A percentile compares a stretch with the other conserved stretches of the same genome.
phyloP scores from a whole-genome alignment of 495 filamentous ascomycete genomes.

The Penicillium manginii region DNA sequence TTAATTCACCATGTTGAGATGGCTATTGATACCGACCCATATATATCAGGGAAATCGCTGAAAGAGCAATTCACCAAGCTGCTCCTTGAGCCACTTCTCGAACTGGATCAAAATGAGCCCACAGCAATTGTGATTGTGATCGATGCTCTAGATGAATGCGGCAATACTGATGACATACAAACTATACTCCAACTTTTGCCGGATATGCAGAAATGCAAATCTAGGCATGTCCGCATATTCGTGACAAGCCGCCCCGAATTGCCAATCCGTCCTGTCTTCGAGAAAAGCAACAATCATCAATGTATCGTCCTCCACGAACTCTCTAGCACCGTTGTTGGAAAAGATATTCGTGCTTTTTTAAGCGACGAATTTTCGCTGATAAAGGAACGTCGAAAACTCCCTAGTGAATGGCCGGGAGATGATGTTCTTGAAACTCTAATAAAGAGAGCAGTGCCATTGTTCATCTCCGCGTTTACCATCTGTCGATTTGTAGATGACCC shows the following conservation, averaged over 20 bases:
- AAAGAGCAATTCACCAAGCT: slow-evolving; percentile 54
- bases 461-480: slow-evolving; percentile 38
- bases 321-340: slow-evolving; percentile 18
- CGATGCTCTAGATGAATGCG: slow-evolving; percentile 59
- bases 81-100: slow-evolving; percentile 41
- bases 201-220: slow-evolving; percentile 8
- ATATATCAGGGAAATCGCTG: slow-evolving; percentile 39
- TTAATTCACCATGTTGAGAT: slow-evolving; percentile 32
- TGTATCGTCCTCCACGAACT: slow-evolving; percentile 31
- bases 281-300: slow-evolving; percentile 20
- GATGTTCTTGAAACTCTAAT: slow-evolving; percentile 17
- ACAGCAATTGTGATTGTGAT: slow-evolving; percentile 41
- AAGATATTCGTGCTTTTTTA: slow-evolving; percentile 24
- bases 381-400: no score
- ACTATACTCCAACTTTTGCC: slow-evolving; percentile 41
- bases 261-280: slow-evolving; percentile 38
- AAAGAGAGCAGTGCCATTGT: slow-evolving; percentile 30
- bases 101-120: slow-evolving; percentile 1
- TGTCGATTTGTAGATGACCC: slow-evolving; percentile 31
- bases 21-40: slow-evolving; percentile 38
- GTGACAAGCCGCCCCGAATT: slow-evolving; percentile 51
- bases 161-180: slow-evolving; percentile 37
- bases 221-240: slow-evolving; percentile 26
- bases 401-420: slow-evolving; percentile 43
- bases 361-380: no score